Percentiles rank a stretch among this genome's conserved stretches.
Evolutionary conservation across 306 rosid species (phyloP).

Genomic region (Oemleria cerasiformis): DNA sequence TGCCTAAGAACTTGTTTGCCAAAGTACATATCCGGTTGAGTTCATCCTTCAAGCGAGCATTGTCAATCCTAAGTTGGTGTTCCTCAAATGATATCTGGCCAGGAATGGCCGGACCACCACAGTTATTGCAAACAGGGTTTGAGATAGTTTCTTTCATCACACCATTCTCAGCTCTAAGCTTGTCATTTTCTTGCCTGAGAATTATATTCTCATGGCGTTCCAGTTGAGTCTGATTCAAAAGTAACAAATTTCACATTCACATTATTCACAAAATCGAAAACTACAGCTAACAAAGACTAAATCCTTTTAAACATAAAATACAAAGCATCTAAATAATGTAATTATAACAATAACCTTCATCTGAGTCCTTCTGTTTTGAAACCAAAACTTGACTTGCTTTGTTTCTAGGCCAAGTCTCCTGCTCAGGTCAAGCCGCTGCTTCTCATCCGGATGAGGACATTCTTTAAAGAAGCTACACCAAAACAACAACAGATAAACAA

Average conservation of each 20-base stretch:
- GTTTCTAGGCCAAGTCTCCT: conserved; percentile 61
- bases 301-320: not conserved
- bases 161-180: conserved; percentile 74
- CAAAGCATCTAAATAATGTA: not conserved
- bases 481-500: conserved; percentile 15
- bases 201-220: conserved; percentile 88
- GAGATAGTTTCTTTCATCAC: conserved; percentile 66
- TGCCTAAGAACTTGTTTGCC: conserved; percentile 62
- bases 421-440: conserved; percentile 80
- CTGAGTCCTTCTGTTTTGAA: conserved; percentile 88
- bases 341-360: conserved; percentile 61
- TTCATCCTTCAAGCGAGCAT: conserved; percentile 76
- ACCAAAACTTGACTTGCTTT: conserved; percentile 97
- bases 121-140: conserved; percentile 60
- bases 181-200: conserved; percentile 81
- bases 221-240: conserved; percentile 63
- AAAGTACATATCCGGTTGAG: conserved; percentile 52
- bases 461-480: conserved; percentile 76
- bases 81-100: conserved; percentile 76
- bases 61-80: conserved; percentile 71
- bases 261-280: conserved; percentile 8
- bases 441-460: conserved; percentile 92
- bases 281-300: conserved; percentile 3
- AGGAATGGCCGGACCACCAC: conserved; percentile 86
- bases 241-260: conserved; percentile 2